Conservation (phyloP, 192 early-diverging fungal species). For the Backusella luteola region DNA sequence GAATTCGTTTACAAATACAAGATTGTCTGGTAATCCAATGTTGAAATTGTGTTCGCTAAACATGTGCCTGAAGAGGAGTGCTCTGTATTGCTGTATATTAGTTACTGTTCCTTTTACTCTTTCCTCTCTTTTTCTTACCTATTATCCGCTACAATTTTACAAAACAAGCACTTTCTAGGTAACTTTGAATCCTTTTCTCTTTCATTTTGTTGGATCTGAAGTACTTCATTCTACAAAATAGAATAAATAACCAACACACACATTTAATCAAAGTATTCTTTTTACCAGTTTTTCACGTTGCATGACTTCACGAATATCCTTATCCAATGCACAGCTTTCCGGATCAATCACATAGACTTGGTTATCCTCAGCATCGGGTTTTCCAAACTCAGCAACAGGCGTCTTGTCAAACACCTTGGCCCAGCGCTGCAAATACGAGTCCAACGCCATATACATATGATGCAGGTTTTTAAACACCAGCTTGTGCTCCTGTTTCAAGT, state of each 20-base stretch:
- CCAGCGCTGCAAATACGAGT: slow-evolving; percentile 76
- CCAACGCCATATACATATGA: slow-evolving; percentile 76
- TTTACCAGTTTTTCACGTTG: slow-evolving; percentile 65
- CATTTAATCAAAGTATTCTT: not conserved
- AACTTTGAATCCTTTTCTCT: slow-evolving; percentile 60
- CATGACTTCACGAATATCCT: slow-evolving; percentile 67
- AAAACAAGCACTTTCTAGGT: slow-evolving; percentile 90
- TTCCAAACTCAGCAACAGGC: slow-evolving; percentile 32
- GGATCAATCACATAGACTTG: slow-evolving; percentile 62
- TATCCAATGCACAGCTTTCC: slow-evolving; percentile 51
- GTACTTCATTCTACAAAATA: slow-evolving; percentile 54
- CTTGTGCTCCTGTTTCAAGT: slow-evolving; percentile 64
- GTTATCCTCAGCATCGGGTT: slow-evolving; percentile 25
- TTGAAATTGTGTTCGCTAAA: slow-evolving; percentile 91
- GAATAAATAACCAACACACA: not conserved
- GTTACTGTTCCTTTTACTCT: not conserved
- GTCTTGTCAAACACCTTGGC: slow-evolving; percentile 49
- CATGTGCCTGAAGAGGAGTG: slow-evolving; percentile 82
- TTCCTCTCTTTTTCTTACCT: slow-evolving; percentile 31
- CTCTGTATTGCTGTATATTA: slow-evolving; percentile 26
- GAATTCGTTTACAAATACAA: slow-evolving; percentile 83
- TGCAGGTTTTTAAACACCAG: slow-evolving; percentile 68
- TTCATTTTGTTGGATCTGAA: slow-evolving; percentile 72
- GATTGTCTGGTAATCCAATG: slow-evolving; percentile 89
- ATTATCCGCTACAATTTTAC: slow-evolving; percentile 74